A percentile compares a stretch with the other conserved stretches of the same genome.
Evolutionary conservation across 1,139 yeast genomes (phyloP).

Genomic region (Magnusiomyces sp.): DNA sequence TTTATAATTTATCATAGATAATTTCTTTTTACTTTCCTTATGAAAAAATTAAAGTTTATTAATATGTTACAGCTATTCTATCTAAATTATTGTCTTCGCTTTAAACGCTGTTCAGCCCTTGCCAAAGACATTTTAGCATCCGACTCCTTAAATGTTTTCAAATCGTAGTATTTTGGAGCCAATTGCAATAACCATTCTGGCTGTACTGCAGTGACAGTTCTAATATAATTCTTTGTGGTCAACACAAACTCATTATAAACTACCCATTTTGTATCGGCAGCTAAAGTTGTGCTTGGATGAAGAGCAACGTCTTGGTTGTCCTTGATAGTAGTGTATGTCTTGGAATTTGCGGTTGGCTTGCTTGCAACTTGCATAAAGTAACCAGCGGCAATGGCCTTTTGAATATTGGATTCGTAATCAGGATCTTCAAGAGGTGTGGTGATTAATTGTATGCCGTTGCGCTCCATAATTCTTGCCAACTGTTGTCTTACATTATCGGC

Average conservation of each 20-base stretch:
- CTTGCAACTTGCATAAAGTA: slow-evolving; percentile 95
- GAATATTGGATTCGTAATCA: slow-evolving; percentile 56
- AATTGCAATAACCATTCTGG: slow-evolving; percentile 88
- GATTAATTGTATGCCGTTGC: slow-evolving; percentile 62
- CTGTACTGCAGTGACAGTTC: slow-evolving; percentile 86
- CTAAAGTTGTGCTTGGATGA: slow-evolving; percentile 87
- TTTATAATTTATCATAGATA: no score
- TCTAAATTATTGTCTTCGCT: neutral
- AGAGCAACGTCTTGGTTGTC: slow-evolving; percentile 93
- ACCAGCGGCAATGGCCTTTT: slow-evolving; percentile 85
- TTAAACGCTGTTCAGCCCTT: slow-evolving; percentile 39
- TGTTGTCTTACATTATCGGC: slow-evolving; percentile 85
- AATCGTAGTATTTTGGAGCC: slow-evolving; percentile 78
- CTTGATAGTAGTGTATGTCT: slow-evolving; percentile 79
- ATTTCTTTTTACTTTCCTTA: no score
- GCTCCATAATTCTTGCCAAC: slow-evolving; percentile 73
- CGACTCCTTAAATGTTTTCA: slow-evolving; percentile 68
- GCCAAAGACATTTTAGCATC: slow-evolving; percentile 77
- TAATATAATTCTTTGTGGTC: slow-evolving; percentile 84
- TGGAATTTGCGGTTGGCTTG: slow-evolving; percentile 42
- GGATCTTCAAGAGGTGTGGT: slow-evolving; percentile 65
- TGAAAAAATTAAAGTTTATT: no score
- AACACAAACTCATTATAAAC: slow-evolving; percentile 91
- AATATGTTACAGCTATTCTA: no score
- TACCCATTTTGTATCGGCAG: slow-evolving; percentile 85